Evolutionary conservation across 768 basidiomycete genomes (phyloP).

Genomic region (Wakefieldia striispora): DNA sequence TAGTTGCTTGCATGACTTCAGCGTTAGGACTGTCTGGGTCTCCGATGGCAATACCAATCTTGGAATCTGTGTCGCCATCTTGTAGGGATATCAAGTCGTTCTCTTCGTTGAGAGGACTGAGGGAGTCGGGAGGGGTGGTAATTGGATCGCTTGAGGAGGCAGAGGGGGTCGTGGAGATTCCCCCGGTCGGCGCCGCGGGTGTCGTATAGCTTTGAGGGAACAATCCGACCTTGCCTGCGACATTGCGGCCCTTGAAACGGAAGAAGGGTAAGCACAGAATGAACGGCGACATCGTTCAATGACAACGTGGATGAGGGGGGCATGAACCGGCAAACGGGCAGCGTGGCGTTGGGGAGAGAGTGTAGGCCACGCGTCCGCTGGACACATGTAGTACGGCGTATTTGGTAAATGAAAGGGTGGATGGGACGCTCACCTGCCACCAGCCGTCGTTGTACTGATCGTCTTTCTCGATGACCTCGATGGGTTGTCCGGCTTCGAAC

Average conservation of each 20-base stretch:
- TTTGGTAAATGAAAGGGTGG: slow-evolving; percentile 9
- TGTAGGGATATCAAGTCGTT: slow-evolving; percentile 38
- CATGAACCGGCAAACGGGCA: slow-evolving; percentile 5
- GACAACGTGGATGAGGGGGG: slow-evolving; percentile 16
- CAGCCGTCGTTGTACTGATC: slow-evolving; percentile 93
- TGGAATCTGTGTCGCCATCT: slow-evolving; percentile 22
- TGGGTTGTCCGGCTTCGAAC: slow-evolving; percentile 81
- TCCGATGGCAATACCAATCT: slow-evolving; percentile 26
- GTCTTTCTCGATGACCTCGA: slow-evolving; percentile 91
- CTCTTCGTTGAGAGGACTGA: slow-evolving; percentile 50
- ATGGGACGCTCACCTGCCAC: slow-evolving; percentile 65
- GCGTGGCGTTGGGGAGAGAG: slow-evolving; percentile 3
- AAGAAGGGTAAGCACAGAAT: slow-evolving; percentile 22
- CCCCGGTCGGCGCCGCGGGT: slow-evolving; percentile 43
- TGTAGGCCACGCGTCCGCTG: slow-evolving; percentile 7
- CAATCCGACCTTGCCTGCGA: slow-evolving; percentile 77
- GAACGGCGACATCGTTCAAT: slow-evolving; percentile 23
- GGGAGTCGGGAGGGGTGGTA: slow-evolving; percentile 21
- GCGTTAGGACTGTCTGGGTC: slow-evolving; percentile 31
- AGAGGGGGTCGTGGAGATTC: slow-evolving; percentile 27
- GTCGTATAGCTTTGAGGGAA: slow-evolving; percentile 92
- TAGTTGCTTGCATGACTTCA: slow-evolving; percentile 79
- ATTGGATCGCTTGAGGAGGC: slow-evolving; percentile 25
- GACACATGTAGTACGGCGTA: slow-evolving; percentile 1
- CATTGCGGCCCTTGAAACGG: slow-evolving; percentile 70